phyloP scores from a whole-genome alignment of 2,329 filamentous ascomycete genomes.

The Cladophialophora psammophila region DNA sequence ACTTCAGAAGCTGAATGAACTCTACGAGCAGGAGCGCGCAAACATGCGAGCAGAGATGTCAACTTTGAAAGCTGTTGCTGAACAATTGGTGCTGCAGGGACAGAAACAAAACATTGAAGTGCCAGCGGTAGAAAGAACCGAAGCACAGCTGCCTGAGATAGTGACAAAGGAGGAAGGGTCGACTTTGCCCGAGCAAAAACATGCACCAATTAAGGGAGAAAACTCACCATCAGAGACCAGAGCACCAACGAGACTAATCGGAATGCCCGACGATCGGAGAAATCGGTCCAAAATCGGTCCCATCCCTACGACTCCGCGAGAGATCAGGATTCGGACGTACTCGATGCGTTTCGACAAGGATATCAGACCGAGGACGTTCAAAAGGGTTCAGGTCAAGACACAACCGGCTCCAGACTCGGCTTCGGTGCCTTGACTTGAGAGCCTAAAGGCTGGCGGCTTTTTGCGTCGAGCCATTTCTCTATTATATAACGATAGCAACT shows the following conservation, averaged over 20 bases:
- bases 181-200: background rate
- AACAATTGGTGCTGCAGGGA: conserved; percentile 17
- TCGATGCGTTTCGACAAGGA: conserved; percentile 1
- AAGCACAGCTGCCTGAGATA: background rate
- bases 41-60: conserved; percentile 21
- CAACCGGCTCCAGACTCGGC: background rate
- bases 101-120: background rate
- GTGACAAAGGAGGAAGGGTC: background rate
- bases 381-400: background rate
- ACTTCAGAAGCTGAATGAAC: conserved; percentile 14
- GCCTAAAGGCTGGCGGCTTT: background rate
- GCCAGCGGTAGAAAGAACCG: background rate
- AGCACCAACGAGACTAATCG: background rate
- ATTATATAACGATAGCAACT: too few species aligned
- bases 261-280: background rate
- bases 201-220: background rate
- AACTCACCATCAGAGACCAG: background rate
- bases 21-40: conserved; percentile 11
- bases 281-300: background rate
- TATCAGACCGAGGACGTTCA: background rate
- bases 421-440: background rate
- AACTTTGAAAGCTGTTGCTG: conserved; percentile 23
- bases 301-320: background rate
- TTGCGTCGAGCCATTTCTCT: too few species aligned
- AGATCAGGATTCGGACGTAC: background rate